A percentile compares a stretch with the other conserved stretches of the same genome.
Conservation (phyloP, 1,284 basidiomycete species). For the Malassezia japonica region DNA sequence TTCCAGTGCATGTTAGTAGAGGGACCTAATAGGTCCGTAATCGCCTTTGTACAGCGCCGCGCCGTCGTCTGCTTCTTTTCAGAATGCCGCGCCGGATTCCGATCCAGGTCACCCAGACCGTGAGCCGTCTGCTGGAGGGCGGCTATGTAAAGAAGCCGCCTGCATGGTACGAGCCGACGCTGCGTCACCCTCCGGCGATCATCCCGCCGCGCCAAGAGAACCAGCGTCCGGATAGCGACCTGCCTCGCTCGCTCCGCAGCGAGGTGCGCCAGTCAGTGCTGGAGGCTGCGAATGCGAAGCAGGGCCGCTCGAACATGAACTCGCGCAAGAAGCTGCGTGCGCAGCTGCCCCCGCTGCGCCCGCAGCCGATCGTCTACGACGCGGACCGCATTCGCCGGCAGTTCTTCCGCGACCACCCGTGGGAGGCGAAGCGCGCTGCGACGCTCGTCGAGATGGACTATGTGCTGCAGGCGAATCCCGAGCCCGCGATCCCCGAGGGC, state of each 20-base stretch:
- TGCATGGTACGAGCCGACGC: constrained; percentile 74
- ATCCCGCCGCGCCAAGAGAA: constrained; percentile 66
- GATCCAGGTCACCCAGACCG: constrained; percentile 76
- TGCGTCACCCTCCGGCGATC: constrained; percentile 75
- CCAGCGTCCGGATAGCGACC: constrained; percentile 51
- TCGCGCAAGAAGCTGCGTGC: constrained; percentile 45
- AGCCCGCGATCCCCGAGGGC: constrained; percentile 54
- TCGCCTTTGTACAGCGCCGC: background rate
- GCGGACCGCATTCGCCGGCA: constrained; percentile 78
- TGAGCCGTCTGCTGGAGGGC: constrained; percentile 69
- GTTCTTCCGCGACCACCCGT: constrained; percentile 93
- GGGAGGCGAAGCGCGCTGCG: constrained; percentile 76
- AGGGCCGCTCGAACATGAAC: constrained; percentile 27
- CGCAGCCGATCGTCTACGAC: constrained; percentile 64
- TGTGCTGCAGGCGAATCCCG: constrained; percentile 52
- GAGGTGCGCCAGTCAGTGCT: constrained; percentile 23
- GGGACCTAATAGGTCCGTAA: background rate
- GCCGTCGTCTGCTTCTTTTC: background rate
- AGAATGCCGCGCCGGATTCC: constrained; percentile 75
- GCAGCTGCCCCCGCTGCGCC: constrained; percentile 54
- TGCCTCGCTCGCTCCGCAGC: constrained; percentile 26
- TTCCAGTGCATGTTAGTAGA: background rate
- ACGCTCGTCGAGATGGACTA: constrained; percentile 61
- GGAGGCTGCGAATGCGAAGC: background rate
- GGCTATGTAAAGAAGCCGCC: constrained; percentile 64